Base-by-base conservation (phyloP, 768 basidiomycete species). In the Paxillus rubicundulus region DNA sequence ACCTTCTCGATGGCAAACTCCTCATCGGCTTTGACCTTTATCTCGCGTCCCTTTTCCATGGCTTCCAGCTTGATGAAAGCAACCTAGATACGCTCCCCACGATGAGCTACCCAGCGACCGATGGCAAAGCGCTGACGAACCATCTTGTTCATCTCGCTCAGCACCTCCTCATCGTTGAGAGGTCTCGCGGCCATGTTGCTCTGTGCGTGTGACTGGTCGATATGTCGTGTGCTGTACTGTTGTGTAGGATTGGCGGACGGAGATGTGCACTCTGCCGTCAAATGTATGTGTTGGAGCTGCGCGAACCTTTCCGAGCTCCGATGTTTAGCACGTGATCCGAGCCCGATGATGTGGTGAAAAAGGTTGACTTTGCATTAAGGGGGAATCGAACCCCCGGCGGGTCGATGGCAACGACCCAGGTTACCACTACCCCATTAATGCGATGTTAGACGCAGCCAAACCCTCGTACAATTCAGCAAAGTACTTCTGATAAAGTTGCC, bases 1-100 rank as follows among this genome's bases (percentile, higher is more conserved):
- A 86, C 95, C 82, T 99, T 99, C 71, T 99, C 97, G 60, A 99
- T 98, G 17, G 96, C 89, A 67, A 98, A 98, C 74, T 99, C 96
- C 70, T 98, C 95, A 56, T 99, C 94, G 0, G 97, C 96, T 71
- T 99, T 99, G 54, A 98, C 92, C 58, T 82, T 87, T 55, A 99
- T 94, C 74, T 99, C 97, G 8, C 97, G 79, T 1, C 93, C 95
- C 74, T 99, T 99, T 77, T 99, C 96, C 58, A 91, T 71, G 4
- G 96, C 96, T 72, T 99, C 97, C 67, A 98, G 97, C 74, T 92
- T 96, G 81, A 98, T 98, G 79, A 98, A 98, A 48, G 92, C 87
- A 43, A 96, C 92, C 95, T 96, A 68, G 30, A 57, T 14, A 28
- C 53, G 37, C 41, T 12, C 33, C 36, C 30, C 6, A 50, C 27